Evolutionary conservation across 129 eudicot species (phyloP), one percentile per base, ranked within the genome.

Genomic region (Ambrosia artemisiifolia): DNA sequence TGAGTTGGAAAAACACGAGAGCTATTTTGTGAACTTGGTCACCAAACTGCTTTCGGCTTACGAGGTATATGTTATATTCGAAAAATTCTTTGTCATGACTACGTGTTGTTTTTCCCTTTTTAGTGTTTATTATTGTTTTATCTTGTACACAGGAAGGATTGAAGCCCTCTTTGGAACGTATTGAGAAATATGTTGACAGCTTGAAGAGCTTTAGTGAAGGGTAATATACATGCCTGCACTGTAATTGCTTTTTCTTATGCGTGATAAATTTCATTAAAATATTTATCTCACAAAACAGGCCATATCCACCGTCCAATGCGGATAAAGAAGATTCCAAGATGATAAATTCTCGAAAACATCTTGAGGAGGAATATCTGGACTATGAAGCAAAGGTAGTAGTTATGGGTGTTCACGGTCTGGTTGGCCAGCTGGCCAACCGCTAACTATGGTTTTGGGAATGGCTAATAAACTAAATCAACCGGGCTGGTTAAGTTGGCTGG

Each of bases 321-420:
- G 89, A 71, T 74, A 72, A 69, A 62, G 82, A 71, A 57, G 85
- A 84, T 78, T 78, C 96, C n/a, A 73, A 82, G 48, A 70, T 63
- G 56, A 51, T 80, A 76, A 83, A 76, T 78, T 87, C 96, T 30
- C 80, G 85, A 84, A 82, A 80, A 81, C 82, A 71, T 78, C 90
- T 93, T n/a, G 98, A 93, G 90, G 95, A 84, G 82, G 98, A 94
- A 77, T 94, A 94, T 85, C 78, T 94, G 71, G 91, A 88, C 42
- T 90, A 85, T 81, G 96, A 94, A 82, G 90, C 90, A 4, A 94
- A 90, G 98, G 96, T 94, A 79, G 30, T 32, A 19, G 34, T 55
- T 1, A 55, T n/a, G n/a, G 35, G 34, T 18, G 61, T 20, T 20
- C 1, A 9, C 1, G 14, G 62, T 55, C 14, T 11, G 5, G 14